Evolutionary conservation across 2,329 filamentous ascomycete species (phyloP), one percentile per base, ranked within the genome.

Genomic region (Plectosphaerella sp.): DNA sequence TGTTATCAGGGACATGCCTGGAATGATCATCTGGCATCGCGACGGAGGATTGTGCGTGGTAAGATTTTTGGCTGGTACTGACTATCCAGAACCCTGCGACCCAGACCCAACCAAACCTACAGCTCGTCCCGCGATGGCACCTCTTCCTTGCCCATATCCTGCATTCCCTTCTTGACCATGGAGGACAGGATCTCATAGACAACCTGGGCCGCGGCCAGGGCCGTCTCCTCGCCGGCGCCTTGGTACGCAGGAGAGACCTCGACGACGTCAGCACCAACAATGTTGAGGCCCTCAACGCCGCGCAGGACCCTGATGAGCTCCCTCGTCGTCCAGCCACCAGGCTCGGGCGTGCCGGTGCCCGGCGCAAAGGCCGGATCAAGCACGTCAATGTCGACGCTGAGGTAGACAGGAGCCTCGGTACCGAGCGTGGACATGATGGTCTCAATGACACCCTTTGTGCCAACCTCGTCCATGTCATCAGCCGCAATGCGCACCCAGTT

Each of bases 231-330:
- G 1, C 85, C 89, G 7, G 74, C 74, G 11, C 87, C 86, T 74
- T 96, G 90, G 65, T 95, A 96, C 12, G 88, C 88, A 0, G 91
- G 91, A 43, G 87, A 84, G 9, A 95, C 89, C 75, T 96, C 92
- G 5, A 97, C 92, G 47, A 96, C 82, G 70, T 96, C 92, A 1
- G 91, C 92, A 1, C 91, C 92, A 4, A 96, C 89, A 4, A 96
- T 72, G 64, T 96, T 96, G 66, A 96, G 67, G 0, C 76, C 81
- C 72, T 96, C 91, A 42, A 96, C 80, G 1, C 89, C 91, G 33
- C 91, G 77, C 65, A 96, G 70, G 53, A 96, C 90, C 12, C 88
- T 77, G 57, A 96, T 93, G 60, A 96, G 75, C 74, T 96, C 92
- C 49, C 91, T 77, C 18, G 88, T 95, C 6, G 89, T 94, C 91